A percentile compares a stretch with the other conserved stretches of the same genome.
phyloP scores from a whole-genome alignment of 176 grass and related monocot species.

The Pontederia crassipes region DNA sequence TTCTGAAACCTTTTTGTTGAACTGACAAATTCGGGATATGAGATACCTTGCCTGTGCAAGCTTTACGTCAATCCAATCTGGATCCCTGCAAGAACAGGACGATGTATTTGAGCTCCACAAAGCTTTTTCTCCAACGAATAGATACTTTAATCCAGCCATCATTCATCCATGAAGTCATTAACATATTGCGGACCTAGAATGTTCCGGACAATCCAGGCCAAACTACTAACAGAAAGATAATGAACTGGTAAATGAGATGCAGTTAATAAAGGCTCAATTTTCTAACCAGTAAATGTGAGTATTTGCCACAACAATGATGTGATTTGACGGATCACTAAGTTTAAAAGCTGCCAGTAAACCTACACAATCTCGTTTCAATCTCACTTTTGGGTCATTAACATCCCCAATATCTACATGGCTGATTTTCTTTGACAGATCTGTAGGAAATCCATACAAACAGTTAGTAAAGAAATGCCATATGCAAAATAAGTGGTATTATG shows the following conservation, averaged over 20 bases:
- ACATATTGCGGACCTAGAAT: too few species aligned
- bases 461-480: background rate
- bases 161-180: too few species aligned
- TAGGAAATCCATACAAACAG: background rate
- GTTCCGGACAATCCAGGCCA: background rate
- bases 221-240: background rate
- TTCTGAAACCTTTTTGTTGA: conserved; percentile 55
- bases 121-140: too few species aligned
- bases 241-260: background rate
- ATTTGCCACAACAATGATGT: conserved; percentile 67
- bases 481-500: background rate
- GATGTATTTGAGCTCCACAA: too few species aligned
- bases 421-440: conserved; percentile 27
- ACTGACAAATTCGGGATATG: conserved; percentile 56
- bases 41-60: conserved; percentile 93
- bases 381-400: conserved; percentile 76
- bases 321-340: conserved; percentile 62
- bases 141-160: too few species aligned
- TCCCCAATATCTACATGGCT: conserved; percentile 39
- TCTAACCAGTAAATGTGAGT: conserved; percentile 94
- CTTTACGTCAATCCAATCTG: conserved; percentile 83
- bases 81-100: conserved; percentile 54
- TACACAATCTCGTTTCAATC: conserved; percentile 84
- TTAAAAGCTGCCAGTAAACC: conserved; percentile 80
- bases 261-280: conserved; percentile 3